These are phyloP conservation scores for Phytophthora tentaculata DNA, from an alignment of 352 stramenopile species.

Conservation along the genomic window DNA sequence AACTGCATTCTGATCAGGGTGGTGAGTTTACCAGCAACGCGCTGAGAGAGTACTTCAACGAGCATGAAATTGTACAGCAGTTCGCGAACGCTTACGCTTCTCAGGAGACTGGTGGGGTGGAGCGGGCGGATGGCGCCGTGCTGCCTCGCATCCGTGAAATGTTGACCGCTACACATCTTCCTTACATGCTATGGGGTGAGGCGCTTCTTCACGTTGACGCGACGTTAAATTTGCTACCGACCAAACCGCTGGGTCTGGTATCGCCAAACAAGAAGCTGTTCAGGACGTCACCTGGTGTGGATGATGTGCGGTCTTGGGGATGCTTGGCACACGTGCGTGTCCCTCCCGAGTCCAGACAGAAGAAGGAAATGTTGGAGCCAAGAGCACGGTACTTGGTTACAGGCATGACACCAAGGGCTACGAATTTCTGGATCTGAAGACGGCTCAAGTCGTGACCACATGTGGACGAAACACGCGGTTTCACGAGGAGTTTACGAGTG, in stretches of 20 bases:
- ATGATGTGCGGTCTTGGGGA: no score
- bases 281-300: no score
- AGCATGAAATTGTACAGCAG: no score
- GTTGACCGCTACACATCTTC: neutral
- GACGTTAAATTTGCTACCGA: neutral
- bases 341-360: slow-evolving; percentile 3
- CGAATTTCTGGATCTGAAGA: no score
- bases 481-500: slow-evolving; percentile 4
- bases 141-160: neutral
- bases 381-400: slow-evolving; percentile 12
- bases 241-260: neutral
- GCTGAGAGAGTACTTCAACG: no score
- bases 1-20: no score
- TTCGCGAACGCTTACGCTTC: no score
- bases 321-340: neutral
- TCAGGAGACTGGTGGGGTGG: no score
- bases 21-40: no score
- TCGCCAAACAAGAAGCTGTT: neutral
- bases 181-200: neutral
- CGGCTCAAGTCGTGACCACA: neutral
- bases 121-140: no score
- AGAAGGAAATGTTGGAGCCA: slow-evolving; percentile 14
- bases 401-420: neutral
- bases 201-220: neutral
- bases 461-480: slow-evolving; percentile 2